Base-by-base conservation (phyloP, 768 basidiomycete species). In the Baorangia bicolor region DNA sequence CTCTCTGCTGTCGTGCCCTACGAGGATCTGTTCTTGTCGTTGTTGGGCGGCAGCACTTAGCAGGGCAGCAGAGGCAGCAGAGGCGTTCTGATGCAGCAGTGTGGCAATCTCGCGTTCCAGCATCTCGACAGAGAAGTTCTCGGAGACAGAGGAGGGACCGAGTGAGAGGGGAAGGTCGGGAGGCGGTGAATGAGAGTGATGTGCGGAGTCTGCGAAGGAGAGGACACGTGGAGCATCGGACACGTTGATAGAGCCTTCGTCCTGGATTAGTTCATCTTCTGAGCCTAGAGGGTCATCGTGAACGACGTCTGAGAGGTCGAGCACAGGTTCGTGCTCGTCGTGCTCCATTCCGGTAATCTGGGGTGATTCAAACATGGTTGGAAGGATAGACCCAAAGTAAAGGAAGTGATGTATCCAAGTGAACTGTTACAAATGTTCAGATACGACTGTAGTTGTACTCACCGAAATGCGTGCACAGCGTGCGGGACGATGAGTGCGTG, bases 301-400 rank as follows among this genome's bases (percentile, higher is more conserved):
- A 42, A 92, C 88, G 72, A 92, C 90, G 73, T 92, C 90, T 43
- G 90, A 91, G 63, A 92, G 82, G 66, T 84, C 82, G 58, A 92
- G 81, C 59, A 83, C 81, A 57, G 82, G 81, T 34, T 72, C 77
- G 66, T 86, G 73, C 67, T 86, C 83, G 68, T 86, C 84, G 70
- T 81, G 67, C 46, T 77, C 74, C 76, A 79, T 79, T 54, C 56
- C 59, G 51, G 51, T 46, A 54, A 60, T 60, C 64, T 60, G 51
- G 20, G 37, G 37, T 46, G 48, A 53, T 43, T 42, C 42, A n/a
- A 47, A 30, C 40, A 27, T 40, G 35, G 33, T 23, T 35, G 34
- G 48, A 27, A 21, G 28, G 48, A 37, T 37, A n/a, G 14, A 51
- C 25, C 3, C 31, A 35, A 20, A 44, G 13, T 20, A 13, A n/a